Conservation (phyloP, 2,329 filamentous ascomycete species). For the Ascosphaera pollenicola region DNA sequence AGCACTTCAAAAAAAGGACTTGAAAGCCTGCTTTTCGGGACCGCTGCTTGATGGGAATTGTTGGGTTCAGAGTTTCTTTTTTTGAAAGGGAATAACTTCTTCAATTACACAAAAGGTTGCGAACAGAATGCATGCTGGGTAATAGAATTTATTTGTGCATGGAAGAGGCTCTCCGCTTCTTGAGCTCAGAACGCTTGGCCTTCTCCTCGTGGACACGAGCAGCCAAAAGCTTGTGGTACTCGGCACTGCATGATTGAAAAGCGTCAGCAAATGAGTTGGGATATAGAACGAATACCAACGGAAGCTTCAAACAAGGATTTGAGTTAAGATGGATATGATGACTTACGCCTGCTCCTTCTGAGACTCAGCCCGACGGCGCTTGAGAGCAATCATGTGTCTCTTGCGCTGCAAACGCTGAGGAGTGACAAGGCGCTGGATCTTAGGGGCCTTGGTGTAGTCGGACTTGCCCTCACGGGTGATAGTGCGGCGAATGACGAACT, state of each 20-base stretch:
- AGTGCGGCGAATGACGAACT: conserved; percentile 99
- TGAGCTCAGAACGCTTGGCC: conserved; percentile 74
- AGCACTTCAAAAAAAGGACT: too few species aligned
- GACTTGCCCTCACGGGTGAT: conserved; percentile 92
- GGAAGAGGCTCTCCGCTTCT: conserved; percentile 93
- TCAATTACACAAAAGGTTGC: background rate
- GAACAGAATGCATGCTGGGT: conserved; percentile 1
- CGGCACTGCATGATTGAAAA: conserved; percentile 38
- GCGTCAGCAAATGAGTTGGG: too few species aligned
- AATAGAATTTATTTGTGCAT: conserved; percentile 54
- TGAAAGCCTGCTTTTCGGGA: too few species aligned
- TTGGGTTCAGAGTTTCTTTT: background rate
- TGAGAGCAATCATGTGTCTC: conserved; percentile 92
- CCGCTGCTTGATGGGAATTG: too few species aligned
- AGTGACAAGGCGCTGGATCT: conserved; percentile 98
- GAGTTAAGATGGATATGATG: conserved; percentile 10
- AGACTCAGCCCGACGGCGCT: conserved; percentile 92
- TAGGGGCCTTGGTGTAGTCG: conserved; percentile 99
- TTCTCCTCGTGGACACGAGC: conserved; percentile 96
- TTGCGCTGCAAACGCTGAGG: conserved; percentile 99
- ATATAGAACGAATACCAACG: too few species aligned
- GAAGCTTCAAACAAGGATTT: background rate
- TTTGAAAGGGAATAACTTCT: background rate
- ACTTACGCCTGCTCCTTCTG: conserved; percentile 97
- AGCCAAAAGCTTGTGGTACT: conserved; percentile 89